phyloP scores from a whole-genome alignment of 495 filamentous ascomycete species.

The Recurvomyces mirabilis region DNA sequence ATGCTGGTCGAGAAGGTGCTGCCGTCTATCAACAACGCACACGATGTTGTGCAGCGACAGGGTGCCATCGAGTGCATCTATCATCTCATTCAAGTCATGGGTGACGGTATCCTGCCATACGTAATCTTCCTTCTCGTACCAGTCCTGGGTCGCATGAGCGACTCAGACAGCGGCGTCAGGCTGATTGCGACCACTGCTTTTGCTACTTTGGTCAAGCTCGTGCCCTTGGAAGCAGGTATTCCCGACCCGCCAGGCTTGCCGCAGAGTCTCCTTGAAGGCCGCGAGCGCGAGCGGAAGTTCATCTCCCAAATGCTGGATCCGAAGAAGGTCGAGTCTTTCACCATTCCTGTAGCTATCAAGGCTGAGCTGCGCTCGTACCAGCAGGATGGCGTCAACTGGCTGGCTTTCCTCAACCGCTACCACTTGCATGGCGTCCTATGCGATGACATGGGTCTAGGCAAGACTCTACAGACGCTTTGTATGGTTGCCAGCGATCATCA shows the following conservation, averaged over 20 bases:
- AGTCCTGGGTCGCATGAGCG: constrained; percentile 96
- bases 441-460: constrained; percentile 98
- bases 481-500: constrained; percentile 97
- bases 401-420: constrained; percentile 94
- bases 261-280: constrained; percentile 71
- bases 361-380: constrained; percentile 92
- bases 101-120: constrained; percentile 87
- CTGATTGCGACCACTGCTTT: constrained; percentile 94
- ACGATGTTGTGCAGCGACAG: constrained; percentile 78
- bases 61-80: constrained; percentile 91
- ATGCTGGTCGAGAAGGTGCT: constrained; percentile 87
- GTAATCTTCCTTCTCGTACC: constrained; percentile 99
- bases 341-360: constrained; percentile 92
- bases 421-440: constrained; percentile 96
- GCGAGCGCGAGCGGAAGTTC: constrained; percentile 88
- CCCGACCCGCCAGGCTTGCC: constrained; percentile 92
- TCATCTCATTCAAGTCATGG: constrained; percentile 93
- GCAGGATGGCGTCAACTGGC: constrained; percentile 98
- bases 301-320: constrained; percentile 92
- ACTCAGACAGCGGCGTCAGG: constrained; percentile 89
- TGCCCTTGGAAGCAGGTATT: constrained; percentile 95
- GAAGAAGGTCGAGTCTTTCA: constrained; percentile 88
- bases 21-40: constrained; percentile 75
- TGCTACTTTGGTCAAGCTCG: constrained; percentile 93
- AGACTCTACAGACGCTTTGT: constrained; percentile 92